A percentile compares a stretch with the other conserved stretches of the same genome.
phyloP scores from a whole-genome alignment of 176 grass and related monocot species.

The Cenchrus fungigraminus region DNA sequence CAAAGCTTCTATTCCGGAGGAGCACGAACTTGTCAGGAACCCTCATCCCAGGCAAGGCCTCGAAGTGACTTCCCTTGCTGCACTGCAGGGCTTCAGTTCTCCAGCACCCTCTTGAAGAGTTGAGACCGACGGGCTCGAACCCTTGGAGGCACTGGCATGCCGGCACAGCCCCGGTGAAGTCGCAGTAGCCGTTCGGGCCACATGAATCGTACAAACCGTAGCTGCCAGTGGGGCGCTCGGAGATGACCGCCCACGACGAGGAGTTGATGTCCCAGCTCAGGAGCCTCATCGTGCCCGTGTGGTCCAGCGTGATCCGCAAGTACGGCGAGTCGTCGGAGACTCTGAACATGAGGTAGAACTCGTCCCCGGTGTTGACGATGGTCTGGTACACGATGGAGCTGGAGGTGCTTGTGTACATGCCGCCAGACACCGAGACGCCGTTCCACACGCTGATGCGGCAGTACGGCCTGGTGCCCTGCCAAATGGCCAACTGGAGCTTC shows the following conservation, averaged over 20 bases:
- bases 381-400: background rate
- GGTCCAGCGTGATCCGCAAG: conserved; percentile 10
- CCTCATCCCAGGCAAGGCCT: conserved; percentile 37
- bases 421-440: background rate
- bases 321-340: conserved; percentile 25
- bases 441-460: conserved; percentile 28
- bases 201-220: conserved; percentile 39
- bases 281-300: background rate
- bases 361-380: background rate
- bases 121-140: conserved; percentile 22
- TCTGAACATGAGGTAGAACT: background rate
- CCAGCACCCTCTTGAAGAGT: conserved; percentile 36
- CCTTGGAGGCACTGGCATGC: conserved; percentile 51
- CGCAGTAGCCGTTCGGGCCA: conserved; percentile 43
- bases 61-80: conserved; percentile 14
- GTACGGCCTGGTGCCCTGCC: conserved; percentile 3
- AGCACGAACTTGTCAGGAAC: conserved; percentile 40
- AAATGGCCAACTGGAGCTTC: conserved; percentile 19
- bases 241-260: background rate
- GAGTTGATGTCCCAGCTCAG: conserved; percentile 24
- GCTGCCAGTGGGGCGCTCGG: background rate
- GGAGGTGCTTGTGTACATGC: background rate
- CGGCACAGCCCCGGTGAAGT: background rate
- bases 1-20: conserved; percentile 40
- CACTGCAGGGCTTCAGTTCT: conserved; percentile 38